Base-by-base conservation (phyloP, 768 basidiomycete genomes). In the Termitomyces titanicus region DNA sequence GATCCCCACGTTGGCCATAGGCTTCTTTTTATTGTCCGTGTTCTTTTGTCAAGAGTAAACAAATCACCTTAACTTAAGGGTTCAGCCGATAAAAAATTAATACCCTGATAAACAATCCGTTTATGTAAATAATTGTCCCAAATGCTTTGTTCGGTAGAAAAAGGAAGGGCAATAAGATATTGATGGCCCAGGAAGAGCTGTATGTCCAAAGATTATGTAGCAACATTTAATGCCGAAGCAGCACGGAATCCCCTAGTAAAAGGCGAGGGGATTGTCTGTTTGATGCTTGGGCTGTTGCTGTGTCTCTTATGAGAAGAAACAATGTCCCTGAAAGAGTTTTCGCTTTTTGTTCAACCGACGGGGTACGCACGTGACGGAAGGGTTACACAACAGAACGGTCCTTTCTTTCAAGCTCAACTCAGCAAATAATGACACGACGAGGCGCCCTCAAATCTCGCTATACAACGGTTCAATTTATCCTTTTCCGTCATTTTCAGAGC, bases 1-100 rank as follows among this genome's bases (percentile, higher is more conserved):
- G 83, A 85, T 78, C 83, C 84, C 83, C 83, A 84, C 80, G 81
- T 83, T 83, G 83, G 84, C 83, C 83, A 85, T 37, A n/a, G n/a
- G n/a, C n/a, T n/a, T n/a, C n/a, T 13, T n/a, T n/a, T n/a, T n/a
- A n/a, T n/a, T n/a, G n/a, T n/a, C n/a, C n/a, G n/a, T n/a, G n/a
- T n/a, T n/a, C n/a, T n/a, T n/a, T n/a, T n/a, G n/a, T n/a, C n/a
- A n/a, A n/a, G n/a, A n/a, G n/a, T n/a, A n/a, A n/a, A n/a, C n/a
- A n/a, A n/a, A n/a, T n/a, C n/a, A n/a, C n/a, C n/a, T n/a, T n/a
- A n/a, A n/a, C n/a, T n/a, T n/a, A n/a, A n/a, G n/a, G n/a, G n/a
- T n/a, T n/a, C n/a, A n/a, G n/a, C n/a, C n/a, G n/a, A n/a, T n/a
- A n/a, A n/a, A n/a, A n/a, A n/a, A n/a, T n/a, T n/a, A n/a, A n/a